Percentiles rank a stretch among this genome's conserved stretches.
Conservation (phyloP, 257 asterid genomes). For the Solanum raphanifolium region DNA sequence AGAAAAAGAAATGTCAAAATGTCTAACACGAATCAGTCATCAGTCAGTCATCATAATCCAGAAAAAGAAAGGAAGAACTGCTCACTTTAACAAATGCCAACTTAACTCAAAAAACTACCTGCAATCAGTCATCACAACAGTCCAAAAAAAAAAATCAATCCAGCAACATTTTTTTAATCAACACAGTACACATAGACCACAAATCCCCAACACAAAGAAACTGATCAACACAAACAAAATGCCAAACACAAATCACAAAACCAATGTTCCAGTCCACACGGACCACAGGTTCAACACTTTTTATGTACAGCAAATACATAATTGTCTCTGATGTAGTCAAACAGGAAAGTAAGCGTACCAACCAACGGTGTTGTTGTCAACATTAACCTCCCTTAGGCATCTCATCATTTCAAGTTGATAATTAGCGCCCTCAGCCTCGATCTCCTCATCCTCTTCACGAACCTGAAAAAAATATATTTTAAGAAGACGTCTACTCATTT, state of each 20-base stretch:
- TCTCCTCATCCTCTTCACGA: conserved; percentile 97
- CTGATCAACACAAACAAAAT: background rate
- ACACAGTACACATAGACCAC: background rate
- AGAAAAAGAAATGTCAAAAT: background rate
- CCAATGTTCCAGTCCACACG: background rate
- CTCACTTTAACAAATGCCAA: background rate
- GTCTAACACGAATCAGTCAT: background rate
- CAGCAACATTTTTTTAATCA: background rate
- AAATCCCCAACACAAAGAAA: background rate
- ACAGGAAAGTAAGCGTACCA: conserved; percentile 35
- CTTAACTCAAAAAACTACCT: background rate
- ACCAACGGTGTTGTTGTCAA: conserved; percentile 95
- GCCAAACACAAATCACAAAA: background rate
- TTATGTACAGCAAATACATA: background rate
- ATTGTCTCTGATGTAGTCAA: background rate
- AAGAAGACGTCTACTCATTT: background rate
- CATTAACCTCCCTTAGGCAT: conserved; percentile 95
- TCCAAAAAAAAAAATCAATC: background rate
- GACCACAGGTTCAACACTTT: background rate
- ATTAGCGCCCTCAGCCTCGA: conserved; percentile 94
- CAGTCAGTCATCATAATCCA: background rate
- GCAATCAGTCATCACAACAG: background rate
- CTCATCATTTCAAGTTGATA: conserved; percentile 99
- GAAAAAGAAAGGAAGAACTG: background rate
- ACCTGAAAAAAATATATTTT: conserved; percentile 19